phyloP scores from a whole-genome alignment of 331 rosid genomes.

The Ulmus americana region DNA sequence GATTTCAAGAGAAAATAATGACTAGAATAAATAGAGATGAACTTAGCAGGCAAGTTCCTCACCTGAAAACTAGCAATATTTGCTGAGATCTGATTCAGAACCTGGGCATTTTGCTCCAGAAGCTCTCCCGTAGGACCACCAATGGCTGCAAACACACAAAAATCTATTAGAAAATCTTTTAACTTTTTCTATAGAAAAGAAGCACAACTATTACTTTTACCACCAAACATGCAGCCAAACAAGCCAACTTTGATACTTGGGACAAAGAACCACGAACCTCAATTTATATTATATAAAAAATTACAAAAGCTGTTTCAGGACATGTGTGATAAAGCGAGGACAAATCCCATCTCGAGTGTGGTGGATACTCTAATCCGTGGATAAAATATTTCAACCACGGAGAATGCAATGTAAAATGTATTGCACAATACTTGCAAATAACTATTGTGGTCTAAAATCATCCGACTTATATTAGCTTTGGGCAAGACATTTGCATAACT shows the following conservation, averaged over 20 bases:
- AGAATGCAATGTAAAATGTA: neutral
- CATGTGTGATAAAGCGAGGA: neutral
- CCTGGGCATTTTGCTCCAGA: constrained; percentile 43
- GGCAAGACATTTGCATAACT: too few relatives aligned
- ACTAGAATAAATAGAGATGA: neutral
- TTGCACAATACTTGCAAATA: too few relatives aligned
- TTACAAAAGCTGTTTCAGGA: neutral
- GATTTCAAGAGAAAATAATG: neutral
- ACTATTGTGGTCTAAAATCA: too few relatives aligned
- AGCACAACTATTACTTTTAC: neutral
- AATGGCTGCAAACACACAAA: constrained; percentile 34
- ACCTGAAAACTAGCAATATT: constrained; percentile 44
- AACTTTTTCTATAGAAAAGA: too few relatives aligned
- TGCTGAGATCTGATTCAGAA: constrained; percentile 43
- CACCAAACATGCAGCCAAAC: neutral
- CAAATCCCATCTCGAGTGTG: neutral
- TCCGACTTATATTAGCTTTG: too few relatives aligned
- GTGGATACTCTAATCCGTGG: neutral
- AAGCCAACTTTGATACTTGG: neutral
- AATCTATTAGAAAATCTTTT: neutral
- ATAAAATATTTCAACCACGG: neutral
- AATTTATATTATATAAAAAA: neutral
- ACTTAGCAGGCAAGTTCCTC: neutral
- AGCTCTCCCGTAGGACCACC: constrained; percentile 45
- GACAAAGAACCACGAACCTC: neutral